Percentiles rank a stretch among this genome's conserved stretches.
Conservation (phyloP, 768 basidiomycete genomes). For the Termitomyces sp. region DNA sequence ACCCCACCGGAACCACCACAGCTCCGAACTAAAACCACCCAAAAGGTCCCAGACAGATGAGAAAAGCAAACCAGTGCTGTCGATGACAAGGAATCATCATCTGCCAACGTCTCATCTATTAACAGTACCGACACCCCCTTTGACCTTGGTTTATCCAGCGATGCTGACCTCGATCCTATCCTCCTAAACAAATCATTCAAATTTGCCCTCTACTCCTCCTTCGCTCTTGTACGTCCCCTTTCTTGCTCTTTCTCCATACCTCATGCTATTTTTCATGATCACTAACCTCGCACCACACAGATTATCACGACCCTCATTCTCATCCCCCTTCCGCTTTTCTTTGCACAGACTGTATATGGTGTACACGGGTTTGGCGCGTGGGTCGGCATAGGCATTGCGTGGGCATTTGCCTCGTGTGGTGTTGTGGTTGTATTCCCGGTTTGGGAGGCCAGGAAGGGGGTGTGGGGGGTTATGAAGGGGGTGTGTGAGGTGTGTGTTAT, state of each 20-base stretch:
- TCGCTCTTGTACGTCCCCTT: conserved; percentile 46
- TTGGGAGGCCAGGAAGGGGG: conserved; percentile 71
- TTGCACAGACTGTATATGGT: conserved; percentile 71
- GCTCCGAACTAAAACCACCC: too few relatives aligned
- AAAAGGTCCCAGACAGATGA: not conserved
- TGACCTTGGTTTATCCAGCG: conserved; percentile 22
- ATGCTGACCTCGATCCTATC: conserved; percentile 59
- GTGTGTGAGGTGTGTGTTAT: not conserved
- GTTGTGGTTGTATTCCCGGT: conserved; percentile 82
- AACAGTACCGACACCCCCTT: not conserved
- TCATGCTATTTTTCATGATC: not conserved
- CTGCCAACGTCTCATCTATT: not conserved
- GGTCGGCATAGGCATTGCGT: conserved; percentile 77
- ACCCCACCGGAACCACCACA: not conserved
- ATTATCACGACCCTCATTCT: conserved; percentile 61
- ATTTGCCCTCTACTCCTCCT: conserved; percentile 74
- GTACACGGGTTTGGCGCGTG: conserved; percentile 60
- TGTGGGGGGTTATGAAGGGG: conserved; percentile 40
- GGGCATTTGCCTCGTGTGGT: conserved; percentile 74
- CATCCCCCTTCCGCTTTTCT: conserved; percentile 85
- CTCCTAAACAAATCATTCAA: conserved; percentile 68
- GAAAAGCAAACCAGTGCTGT: not conserved
- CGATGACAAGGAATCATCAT: not conserved
- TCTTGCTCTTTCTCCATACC: not conserved
- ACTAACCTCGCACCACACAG: conserved; percentile 22